A percentile compares a stretch with the other conserved stretches of the same genome.
Conservation (phyloP, 192 early-diverging fungal species). For the Mortierella antarctica region DNA sequence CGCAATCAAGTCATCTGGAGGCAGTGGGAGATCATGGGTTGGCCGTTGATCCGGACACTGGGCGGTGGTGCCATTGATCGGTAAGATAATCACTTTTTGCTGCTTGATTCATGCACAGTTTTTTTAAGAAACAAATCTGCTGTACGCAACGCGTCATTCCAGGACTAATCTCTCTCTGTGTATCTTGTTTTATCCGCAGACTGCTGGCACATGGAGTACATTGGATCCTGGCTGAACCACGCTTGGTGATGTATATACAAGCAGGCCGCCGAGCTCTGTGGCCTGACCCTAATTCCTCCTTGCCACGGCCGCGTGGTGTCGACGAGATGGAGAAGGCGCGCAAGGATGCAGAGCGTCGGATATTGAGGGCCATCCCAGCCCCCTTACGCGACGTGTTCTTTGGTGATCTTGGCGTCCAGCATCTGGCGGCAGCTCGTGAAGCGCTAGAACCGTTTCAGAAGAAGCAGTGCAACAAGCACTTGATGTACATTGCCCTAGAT, state of each 20-base stretch:
- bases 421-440: conserved; percentile 51
- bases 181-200: conserved; percentile 20
- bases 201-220: conserved; percentile 60
- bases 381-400: conserved; percentile 36
- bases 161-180: background rate
- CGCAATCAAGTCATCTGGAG: conserved; percentile 54
- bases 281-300: conserved; percentile 58
- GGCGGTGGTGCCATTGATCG: conserved; percentile 61
- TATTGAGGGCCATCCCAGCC: conserved; percentile 55
- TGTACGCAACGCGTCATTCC: background rate
- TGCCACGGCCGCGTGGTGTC: conserved; percentile 41
- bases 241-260: conserved; percentile 58
- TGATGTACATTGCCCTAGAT: conserved; percentile 61
- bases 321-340: conserved; percentile 56
- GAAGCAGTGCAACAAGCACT: conserved; percentile 61
- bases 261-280: conserved; percentile 60
- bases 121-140: background rate
- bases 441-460: conserved; percentile 59
- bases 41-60: conserved; percentile 58
- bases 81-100: conserved; percentile 30
- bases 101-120: background rate
- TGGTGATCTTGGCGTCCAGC: conserved; percentile 41
- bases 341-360: conserved; percentile 55
- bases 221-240: conserved; percentile 60
- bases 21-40: conserved; percentile 61